A percentile compares a stretch with the other conserved stretches of the same genome.
phyloP scores from a whole-genome alignment of 176 grass and related monocot species.

The Stipa capillata region DNA sequence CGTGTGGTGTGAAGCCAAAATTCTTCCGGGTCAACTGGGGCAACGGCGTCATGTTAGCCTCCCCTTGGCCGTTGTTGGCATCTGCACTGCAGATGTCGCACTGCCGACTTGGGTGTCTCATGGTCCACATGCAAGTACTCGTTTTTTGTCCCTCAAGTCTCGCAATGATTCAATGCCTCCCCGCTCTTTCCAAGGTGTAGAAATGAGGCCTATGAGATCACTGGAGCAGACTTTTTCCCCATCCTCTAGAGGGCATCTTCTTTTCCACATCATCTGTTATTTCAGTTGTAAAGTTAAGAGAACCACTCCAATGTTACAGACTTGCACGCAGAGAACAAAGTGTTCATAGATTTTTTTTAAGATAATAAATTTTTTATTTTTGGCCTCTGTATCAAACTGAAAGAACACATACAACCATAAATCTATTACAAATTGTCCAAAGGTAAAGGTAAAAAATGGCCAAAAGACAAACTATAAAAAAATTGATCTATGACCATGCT shows the following conservation, averaged over 20 bases:
- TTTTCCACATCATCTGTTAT: no score
- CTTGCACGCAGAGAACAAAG: no score
- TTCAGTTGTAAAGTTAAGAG: no score
- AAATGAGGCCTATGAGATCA: background rate
- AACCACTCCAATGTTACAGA: no score
- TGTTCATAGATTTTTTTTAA: no score
- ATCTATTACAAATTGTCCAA: no score
- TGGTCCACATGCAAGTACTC: slow-evolving; percentile 24
- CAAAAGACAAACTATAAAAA: no score
- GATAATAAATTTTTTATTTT: no score
- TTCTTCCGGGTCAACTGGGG: slow-evolving; percentile 14
- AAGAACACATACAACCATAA: no score
- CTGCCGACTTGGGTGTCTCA: background rate
- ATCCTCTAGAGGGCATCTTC: background rate
- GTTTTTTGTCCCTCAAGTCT: slow-evolving; percentile 4
- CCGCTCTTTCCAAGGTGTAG: slow-evolving; percentile 21
- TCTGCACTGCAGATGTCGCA: background rate
- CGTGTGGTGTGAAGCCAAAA: background rate
- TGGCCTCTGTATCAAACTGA: no score
- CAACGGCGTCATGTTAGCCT: background rate
- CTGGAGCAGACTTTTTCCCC: background rate
- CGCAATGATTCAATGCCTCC: background rate
- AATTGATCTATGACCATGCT: no score
- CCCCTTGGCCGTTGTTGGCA: background rate
- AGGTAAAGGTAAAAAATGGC: no score